A percentile compares a stretch with the other conserved stretches of the same genome.
phyloP scores from a whole-genome alignment of 257 asterid species.

The Forsythia suspensa region DNA sequence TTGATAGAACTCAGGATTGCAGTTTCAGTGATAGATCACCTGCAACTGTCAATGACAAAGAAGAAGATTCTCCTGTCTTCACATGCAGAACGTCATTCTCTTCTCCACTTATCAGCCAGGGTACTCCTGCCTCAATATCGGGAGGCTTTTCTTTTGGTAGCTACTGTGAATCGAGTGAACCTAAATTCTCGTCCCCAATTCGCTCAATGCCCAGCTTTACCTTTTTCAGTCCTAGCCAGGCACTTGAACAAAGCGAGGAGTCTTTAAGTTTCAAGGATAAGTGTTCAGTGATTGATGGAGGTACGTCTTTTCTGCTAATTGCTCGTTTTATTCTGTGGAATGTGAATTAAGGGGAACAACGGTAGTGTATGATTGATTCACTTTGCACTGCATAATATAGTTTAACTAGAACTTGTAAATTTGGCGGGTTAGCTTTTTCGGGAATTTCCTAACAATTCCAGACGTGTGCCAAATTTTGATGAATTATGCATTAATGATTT shows the following conservation, averaged over 20 bases:
- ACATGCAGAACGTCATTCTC: constrained; percentile 60
- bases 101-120: constrained; percentile 27
- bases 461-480: not conserved
- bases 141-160: constrained; percentile 32
- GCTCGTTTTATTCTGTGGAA: not conserved
- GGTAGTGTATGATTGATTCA: not conserved
- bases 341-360: not conserved
- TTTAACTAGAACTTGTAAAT: not conserved
- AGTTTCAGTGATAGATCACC: constrained; percentile 50
- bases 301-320: constrained; percentile 22
- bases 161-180: constrained; percentile 24
- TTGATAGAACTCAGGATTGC: constrained; percentile 35
- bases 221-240: constrained; percentile 44
- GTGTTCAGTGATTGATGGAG: constrained; percentile 33
- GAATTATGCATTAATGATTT: too few relatives aligned
- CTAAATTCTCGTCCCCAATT: constrained; percentile 49
- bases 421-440: not conserved
- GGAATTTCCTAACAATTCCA: not conserved
- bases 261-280: constrained; percentile 28
- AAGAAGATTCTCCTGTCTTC: constrained; percentile 42
- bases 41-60: constrained; percentile 22
- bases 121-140: constrained; percentile 30
- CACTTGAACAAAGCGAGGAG: constrained; percentile 28
- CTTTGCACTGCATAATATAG: not conserved
- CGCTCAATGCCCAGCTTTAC: constrained; percentile 62